Conservation (phyloP, 495 filamentous ascomycete genomes). For the Aspergillus mulundensis region DNA sequence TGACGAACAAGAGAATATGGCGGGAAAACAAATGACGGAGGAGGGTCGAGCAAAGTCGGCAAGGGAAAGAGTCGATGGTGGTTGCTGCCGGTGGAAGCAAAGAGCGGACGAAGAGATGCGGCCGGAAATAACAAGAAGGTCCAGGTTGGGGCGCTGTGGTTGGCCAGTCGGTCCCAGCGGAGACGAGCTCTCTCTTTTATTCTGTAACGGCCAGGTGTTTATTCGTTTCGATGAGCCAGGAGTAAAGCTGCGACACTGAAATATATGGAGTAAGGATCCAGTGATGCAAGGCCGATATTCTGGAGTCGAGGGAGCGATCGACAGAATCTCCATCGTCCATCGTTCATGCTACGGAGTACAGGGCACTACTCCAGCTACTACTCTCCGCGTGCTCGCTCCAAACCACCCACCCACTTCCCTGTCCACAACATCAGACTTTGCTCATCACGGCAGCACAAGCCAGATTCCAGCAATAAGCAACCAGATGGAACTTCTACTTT, state of each 20-base stretch:
- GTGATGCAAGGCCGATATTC: neutral
- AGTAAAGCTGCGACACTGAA: neutral
- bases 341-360: neutral
- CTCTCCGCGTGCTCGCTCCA: neutral
- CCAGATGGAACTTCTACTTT: neutral
- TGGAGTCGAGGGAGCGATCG: neutral
- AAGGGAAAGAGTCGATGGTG: neutral
- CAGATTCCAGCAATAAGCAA: neutral
- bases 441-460: neutral
- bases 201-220: neutral
- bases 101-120: constrained; percentile 7
- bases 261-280: neutral
- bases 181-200: neutral
- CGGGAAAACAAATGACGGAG: neutral
- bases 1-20: neutral
- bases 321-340: neutral
- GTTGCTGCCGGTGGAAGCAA: constrained; percentile 2
- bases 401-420: neutral
- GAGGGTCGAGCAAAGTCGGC: constrained; percentile 3
- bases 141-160: constrained; percentile 3
- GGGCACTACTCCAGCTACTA: neutral
- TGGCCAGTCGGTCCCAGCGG: constrained; percentile 5
- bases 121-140: constrained; percentile 15
- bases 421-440: neutral
- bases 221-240: neutral